phyloP scores from a whole-genome alignment of 805 yeast genomes.

The Candida andamanensis region DNA sequence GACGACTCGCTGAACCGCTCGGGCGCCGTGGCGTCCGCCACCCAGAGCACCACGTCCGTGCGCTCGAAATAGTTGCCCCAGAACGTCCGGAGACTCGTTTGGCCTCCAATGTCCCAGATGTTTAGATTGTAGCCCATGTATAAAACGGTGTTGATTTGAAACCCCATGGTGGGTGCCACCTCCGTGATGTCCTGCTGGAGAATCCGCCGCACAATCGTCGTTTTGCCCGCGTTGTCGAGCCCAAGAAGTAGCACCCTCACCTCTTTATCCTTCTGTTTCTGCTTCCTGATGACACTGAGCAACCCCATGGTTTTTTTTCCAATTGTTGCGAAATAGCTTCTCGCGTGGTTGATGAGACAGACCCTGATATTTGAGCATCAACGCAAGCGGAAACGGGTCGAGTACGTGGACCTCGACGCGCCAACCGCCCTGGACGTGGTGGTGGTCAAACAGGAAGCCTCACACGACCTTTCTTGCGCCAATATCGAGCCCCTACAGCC shows the following conservation, averaged over 20 bases:
- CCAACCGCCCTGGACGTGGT: too few relatives aligned
- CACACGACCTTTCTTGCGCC: too few relatives aligned
- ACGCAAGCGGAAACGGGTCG: too few relatives aligned
- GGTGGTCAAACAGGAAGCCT: too few relatives aligned
- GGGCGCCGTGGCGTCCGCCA: slow-evolving; percentile 62
- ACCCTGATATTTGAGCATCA: too few relatives aligned
- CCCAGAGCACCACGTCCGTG: slow-evolving; percentile 77
- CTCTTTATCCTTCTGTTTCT: slow-evolving; percentile 74
- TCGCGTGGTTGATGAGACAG: too few relatives aligned
- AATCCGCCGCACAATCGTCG: slow-evolving; percentile 67
- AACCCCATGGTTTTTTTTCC: slow-evolving; percentile 62
- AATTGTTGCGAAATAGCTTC: too few relatives aligned
- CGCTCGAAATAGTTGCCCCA: slow-evolving; percentile 86
- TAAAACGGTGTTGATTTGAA: slow-evolving; percentile 62
- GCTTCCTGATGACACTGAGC: slow-evolving; percentile 72
- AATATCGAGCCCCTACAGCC: too few relatives aligned
- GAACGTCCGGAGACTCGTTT: slow-evolving; percentile 34
- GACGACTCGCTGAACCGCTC: slow-evolving; percentile 63
- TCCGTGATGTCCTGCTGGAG: slow-evolving; percentile 44
- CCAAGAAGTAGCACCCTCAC: slow-evolving; percentile 74
- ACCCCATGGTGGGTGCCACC: slow-evolving; percentile 90
- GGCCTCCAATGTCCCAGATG: slow-evolving; percentile 86
- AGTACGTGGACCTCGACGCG: too few relatives aligned
- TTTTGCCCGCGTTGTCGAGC: slow-evolving; percentile 87
- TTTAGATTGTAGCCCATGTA: slow-evolving; percentile 45